Evolutionary conservation across 176 grass and related monocot genomes (phyloP).

Genomic region (Carex parvula): DNA sequence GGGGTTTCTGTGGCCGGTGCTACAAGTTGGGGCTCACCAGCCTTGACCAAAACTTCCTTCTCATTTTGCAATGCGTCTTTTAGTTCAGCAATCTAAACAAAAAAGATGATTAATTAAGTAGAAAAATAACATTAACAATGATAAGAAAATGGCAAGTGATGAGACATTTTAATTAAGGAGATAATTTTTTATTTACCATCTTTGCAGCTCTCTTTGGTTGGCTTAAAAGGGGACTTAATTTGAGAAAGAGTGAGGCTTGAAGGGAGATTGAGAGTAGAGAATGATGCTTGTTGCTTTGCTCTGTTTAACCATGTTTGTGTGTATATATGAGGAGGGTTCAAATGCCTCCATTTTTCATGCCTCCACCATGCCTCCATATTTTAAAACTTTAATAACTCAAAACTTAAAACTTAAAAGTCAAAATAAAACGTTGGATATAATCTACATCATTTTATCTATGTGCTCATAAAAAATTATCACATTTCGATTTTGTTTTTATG

Average conservation of each 20-base stretch:
- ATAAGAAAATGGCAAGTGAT: not conserved
- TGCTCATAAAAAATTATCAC: too few relatives aligned
- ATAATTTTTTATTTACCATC: not conserved
- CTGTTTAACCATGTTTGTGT: not conserved
- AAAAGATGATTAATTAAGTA: not conserved
- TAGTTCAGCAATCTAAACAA: slow-evolving; percentile 14
- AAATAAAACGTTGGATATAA: too few relatives aligned
- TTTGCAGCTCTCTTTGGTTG: not conserved
- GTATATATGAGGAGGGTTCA: too few relatives aligned
- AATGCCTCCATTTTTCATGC: too few relatives aligned
- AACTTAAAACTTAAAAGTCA: too few relatives aligned
- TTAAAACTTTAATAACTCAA: too few relatives aligned
- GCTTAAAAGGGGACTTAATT: not conserved
- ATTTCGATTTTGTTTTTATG: too few relatives aligned
- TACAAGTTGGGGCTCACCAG: slow-evolving; percentile 44
- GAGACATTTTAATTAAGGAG: not conserved
- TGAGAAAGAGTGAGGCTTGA: slow-evolving; percentile 8
- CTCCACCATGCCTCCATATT: too few relatives aligned
- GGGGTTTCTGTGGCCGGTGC: slow-evolving; percentile 50
- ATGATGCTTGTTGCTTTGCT: slow-evolving; percentile 11
- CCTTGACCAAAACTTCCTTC: slow-evolving; percentile 41
- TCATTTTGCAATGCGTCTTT: slow-evolving; percentile 17
- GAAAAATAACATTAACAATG: not conserved
- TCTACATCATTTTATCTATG: too few relatives aligned
- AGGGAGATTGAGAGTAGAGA: not conserved